Conservation (phyloP, 1,284 basidiomycete species). For the Puccinia polysora region DNA sequence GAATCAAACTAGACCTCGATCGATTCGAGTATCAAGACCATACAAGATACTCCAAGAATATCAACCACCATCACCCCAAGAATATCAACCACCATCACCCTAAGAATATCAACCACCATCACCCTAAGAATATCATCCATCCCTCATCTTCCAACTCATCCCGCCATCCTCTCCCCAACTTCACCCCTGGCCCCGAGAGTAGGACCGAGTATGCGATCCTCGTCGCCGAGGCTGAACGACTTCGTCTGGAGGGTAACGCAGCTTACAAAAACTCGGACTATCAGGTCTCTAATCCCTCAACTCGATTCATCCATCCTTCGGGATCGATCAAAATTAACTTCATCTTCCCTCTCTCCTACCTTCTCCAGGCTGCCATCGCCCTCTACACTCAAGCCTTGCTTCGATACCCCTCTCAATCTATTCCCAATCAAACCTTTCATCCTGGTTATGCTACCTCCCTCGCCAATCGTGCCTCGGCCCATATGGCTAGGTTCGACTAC, state of each 20-base stretch:
- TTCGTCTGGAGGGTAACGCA: slow-evolving; percentile 6
- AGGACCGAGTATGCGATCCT: not conserved
- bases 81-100: no score
- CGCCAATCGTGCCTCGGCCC: slow-evolving; percentile 18
- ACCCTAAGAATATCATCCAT: no score
- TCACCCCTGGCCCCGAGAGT: not conserved
- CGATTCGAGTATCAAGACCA: no score
- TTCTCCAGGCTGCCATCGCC: not conserved
- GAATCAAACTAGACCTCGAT: no score
- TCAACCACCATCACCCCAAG: no score
- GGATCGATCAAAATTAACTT: not conserved
- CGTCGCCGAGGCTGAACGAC: not conserved
- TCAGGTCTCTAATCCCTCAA: not conserved
- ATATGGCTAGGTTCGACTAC: slow-evolving; percentile 23
- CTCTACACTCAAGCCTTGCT: not conserved
- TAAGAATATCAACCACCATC: no score
- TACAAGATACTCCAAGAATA: no score
- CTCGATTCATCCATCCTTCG: not conserved
- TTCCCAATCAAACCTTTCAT: not conserved
- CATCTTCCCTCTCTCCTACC: not conserved
- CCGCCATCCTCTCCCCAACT: not conserved
- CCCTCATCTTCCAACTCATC: not conserved
- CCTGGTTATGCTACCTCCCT: slow-evolving; percentile 16
- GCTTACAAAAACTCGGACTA: slow-evolving; percentile 5
- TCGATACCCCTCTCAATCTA: not conserved